Base-by-base conservation (phyloP, 139 green algal genomes). In the Chlamydomonas applanata region DNA sequence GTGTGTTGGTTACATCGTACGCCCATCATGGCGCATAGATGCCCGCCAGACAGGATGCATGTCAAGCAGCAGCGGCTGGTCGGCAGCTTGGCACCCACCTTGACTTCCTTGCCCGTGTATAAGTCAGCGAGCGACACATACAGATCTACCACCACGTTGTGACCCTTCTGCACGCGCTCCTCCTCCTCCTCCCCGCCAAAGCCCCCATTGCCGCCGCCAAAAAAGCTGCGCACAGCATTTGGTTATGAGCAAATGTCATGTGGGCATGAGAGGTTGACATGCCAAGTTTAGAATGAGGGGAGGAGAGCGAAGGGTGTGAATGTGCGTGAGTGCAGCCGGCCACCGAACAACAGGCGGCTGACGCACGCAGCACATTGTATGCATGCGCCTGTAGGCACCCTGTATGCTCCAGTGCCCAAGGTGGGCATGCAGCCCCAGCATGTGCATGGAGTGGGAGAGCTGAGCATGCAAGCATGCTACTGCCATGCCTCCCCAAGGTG, bases 41-140 rank as follows among this genome's bases (percentile, higher is more conserved):
- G n/a, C n/a, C n/a, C n/a, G n/a, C n/a, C n/a, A 57, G 17, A 57
- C 17, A n/a, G n/a, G n/a, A n/a, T n/a, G n/a, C n/a, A n/a, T n/a
- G n/a, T n/a, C n/a, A n/a, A n/a, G n/a, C n/a, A n/a, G n/a, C n/a
- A n/a, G n/a, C n/a, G n/a, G n/a, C n/a, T n/a, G n/a, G n/a, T n/a
- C n/a, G n/a, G n/a, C n/a, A n/a, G n/a, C n/a, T n/a, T n/a, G n/a
- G 7, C 3, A 33, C 74, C 27, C 32, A 93, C 88, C 80, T 80
- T 86, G 74, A 97, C 85, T 44, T 90, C 85, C 52, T 78, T 83
- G 35, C 96, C 96, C 5, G 96, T 70, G 83, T 98, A 99, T 2
- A 99, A 77, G 71, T 99, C 96, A 40, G 88, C 74, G 5, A 99
- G 82, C 0, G 88, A 93, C 7, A 95, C 89, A 57, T 90, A 80